Percentiles rank a stretch among this genome's conserved stretches.
Conservation (phyloP, 2,329 filamentous ascomycete species). For the Xylariales sp. region DNA sequence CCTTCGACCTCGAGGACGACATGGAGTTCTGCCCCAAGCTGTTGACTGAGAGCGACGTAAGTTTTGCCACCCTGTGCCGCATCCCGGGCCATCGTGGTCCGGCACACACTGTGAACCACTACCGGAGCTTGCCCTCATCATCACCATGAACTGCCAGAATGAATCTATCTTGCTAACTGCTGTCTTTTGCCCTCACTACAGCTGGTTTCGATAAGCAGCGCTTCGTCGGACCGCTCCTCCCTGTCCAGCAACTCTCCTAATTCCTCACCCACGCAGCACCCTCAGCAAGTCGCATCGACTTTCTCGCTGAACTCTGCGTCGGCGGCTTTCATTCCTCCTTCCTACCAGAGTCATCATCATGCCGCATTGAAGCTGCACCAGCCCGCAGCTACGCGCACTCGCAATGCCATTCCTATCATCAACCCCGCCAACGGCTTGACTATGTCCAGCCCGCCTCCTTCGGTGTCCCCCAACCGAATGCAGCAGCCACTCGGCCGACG, state of each 20-base stretch:
- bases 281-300: constrained; percentile 70
- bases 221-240: constrained; percentile 87
- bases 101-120: too few species aligned
- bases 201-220: constrained; percentile 87
- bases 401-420: constrained; percentile 96
- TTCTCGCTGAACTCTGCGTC: constrained; percentile 70
- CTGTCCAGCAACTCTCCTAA: constrained; percentile 92
- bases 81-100: too few species aligned
- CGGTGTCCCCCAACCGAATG: constrained; percentile 59
- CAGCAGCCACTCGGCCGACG: constrained; percentile 49
- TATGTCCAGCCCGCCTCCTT: constrained; percentile 82
- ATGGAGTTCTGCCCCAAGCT: constrained; percentile 92
- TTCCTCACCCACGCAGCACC: constrained; percentile 85
- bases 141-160: too few species aligned
- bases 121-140: too few species aligned
- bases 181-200: too few species aligned
- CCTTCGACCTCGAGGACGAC: constrained; percentile 94
- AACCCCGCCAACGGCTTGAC: constrained; percentile 88
- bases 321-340: constrained; percentile 60
- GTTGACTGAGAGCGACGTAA: constrained; percentile 90
- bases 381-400: constrained; percentile 79
- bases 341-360: constrained; percentile 60
- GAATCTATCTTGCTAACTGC: too few species aligned
- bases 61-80: too few species aligned
- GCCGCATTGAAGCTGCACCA: constrained; percentile 86